Base-by-base conservation (phyloP, 176 grass and related monocot genomes). In the Eleusine coracana region DNA sequence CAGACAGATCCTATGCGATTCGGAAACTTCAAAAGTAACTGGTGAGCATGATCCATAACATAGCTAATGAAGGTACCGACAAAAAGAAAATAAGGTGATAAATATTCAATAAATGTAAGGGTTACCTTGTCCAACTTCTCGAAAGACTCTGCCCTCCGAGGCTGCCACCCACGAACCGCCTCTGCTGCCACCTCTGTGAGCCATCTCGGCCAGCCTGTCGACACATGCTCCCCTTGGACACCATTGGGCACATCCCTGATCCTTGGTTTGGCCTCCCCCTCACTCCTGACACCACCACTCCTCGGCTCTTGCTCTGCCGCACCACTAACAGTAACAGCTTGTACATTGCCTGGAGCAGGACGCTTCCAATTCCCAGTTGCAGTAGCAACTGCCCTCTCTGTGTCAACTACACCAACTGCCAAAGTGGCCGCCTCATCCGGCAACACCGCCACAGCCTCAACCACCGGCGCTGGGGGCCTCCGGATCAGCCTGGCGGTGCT, bases 121-220 rank as follows among this genome's bases (percentile, higher is more conserved):
- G 27, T 36, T 16, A 98, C 96, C 93, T 98, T 98, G 60, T 95
- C 93, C 73, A 98, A 51, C 77, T 98, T 98, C 83, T 98, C 93
- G 10, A 98, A 98, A 50, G 96, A 98, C 51, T 98, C 92, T n/a
- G 88, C 89, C 85, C 85, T 95, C 60, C 96, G 85, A 82, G 96
- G 96, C 50, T 91, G 89, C 96, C 96, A 98, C 23, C 96, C 96
- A 2, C 87, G 86, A 61, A 98, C 91, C 11, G 96, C 96, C 73
- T 95, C 96, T 28, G 82, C 87, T 0, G 96, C 96, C n/a, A 98
- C 96, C 31, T 93, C 86, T 0, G 96, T 88, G 37, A 98, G 93
- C 96, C 96, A 98, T 61, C 88, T 78, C 5, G 96, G 96, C 96
- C 96, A 98, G 62, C 91, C 90, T 58, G 92, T 82, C 13, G 89